phyloP scores from a whole-genome alignment of 495 filamentous ascomycete species.

The Penicillium silybi region DNA sequence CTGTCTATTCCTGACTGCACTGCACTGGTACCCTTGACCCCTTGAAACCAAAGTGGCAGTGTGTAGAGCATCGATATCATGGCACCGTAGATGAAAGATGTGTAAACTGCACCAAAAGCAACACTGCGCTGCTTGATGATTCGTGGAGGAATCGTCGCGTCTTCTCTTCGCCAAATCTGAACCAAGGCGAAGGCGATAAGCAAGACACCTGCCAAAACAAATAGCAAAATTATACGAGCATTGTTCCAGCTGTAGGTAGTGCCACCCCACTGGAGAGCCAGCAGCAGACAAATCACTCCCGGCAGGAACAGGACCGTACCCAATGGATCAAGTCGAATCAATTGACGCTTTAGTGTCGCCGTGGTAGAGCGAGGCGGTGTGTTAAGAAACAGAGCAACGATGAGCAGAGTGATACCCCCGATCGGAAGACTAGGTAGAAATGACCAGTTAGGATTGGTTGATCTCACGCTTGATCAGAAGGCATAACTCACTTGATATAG shows the following conservation, averaged over 20 bases:
- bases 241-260: slow-evolving; percentile 51
- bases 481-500: slow-evolving; percentile 47
- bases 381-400: slow-evolving; percentile 47
- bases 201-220: slow-evolving; percentile 45
- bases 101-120: slow-evolving; percentile 38
- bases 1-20: slow-evolving; percentile 33
- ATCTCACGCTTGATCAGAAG: neutral
- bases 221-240: slow-evolving; percentile 49
- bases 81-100: slow-evolving; percentile 18
- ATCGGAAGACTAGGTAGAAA: slow-evolving; percentile 43
- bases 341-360: slow-evolving; percentile 30
- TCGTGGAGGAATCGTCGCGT: slow-evolving; percentile 52
- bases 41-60: slow-evolving; percentile 76
- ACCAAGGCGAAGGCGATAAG: slow-evolving; percentile 42
- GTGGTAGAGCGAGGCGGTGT: slow-evolving; percentile 14
- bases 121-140: slow-evolving; percentile 56
- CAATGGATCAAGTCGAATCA: slow-evolving; percentile 45
- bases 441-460: neutral
- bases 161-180: slow-evolving; percentile 40
- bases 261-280: slow-evolving; percentile 61
- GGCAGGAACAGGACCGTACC: slow-evolving; percentile 50
- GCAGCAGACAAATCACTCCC: slow-evolving; percentile 48
- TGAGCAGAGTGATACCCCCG: slow-evolving; percentile 45
- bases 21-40: slow-evolving; percentile 37
- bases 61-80: slow-evolving; percentile 52